These are phyloP conservation scores for Annulohypoxylon maeteangense DNA, from an alignment of 495 filamentous ascomycete genomes.

Conservation along the genomic window DNA sequence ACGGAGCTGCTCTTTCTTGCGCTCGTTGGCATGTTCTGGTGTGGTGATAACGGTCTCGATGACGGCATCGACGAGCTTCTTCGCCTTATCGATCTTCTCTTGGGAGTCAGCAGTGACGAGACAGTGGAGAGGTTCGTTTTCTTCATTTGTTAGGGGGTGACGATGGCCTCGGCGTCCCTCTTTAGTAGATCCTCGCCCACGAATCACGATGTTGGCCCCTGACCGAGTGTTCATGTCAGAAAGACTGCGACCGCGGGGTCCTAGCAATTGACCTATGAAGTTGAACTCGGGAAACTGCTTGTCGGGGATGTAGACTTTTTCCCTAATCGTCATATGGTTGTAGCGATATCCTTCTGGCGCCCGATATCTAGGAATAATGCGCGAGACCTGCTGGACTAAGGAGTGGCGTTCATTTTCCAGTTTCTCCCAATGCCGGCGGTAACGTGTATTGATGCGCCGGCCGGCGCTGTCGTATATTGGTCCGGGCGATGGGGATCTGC, in stretches of 20 bases:
- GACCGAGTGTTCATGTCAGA: conserved; percentile 85
- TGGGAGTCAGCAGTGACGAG: conserved; percentile 86
- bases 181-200: conserved; percentile 86
- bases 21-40: conserved; percentile 81
- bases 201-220: conserved; percentile 81
- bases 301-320: not conserved
- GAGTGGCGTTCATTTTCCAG: not conserved
- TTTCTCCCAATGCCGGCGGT: not conserved
- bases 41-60: conserved; percentile 88
- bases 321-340: not conserved
- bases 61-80: conserved; percentile 80
- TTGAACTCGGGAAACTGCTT: not conserved
- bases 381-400: not conserved
- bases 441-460: not conserved
- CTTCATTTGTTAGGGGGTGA: conserved; percentile 64
- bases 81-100: conserved; percentile 84
- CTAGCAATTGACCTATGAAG: not conserved
- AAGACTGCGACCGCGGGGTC: not conserved
- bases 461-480: not conserved
- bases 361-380: not conserved
- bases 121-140: conserved; percentile 78
- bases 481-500: not conserved
- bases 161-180: conserved; percentile 78
- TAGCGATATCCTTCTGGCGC: not conserved
- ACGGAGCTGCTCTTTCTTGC: conserved; percentile 83